A percentile compares a stretch with the other conserved stretches of the same genome.
Conservation (phyloP, 495 filamentous ascomycete species). For the Annulohypoxylon moriforme region DNA sequence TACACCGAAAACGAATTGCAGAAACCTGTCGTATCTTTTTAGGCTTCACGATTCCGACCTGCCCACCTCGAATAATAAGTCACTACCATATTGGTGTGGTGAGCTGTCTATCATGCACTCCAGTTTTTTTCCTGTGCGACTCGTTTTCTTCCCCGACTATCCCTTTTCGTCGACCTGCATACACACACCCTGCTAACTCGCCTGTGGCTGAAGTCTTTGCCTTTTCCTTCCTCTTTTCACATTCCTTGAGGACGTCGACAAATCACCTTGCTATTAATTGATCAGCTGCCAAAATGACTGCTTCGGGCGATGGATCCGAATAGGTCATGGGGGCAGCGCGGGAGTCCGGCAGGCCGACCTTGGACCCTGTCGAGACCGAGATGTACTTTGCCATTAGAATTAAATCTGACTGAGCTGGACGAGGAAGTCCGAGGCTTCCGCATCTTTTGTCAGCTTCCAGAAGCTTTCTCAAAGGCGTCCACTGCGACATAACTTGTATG, state of each 20-base stretch:
- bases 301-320: conserved; percentile 33
- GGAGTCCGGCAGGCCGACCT: conserved; percentile 27
- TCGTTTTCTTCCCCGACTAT: conserved; percentile 38
- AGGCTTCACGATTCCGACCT: conserved; percentile 30
- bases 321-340: conserved; percentile 37
- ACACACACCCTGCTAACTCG: conserved; percentile 28
- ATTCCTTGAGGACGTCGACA: conserved; percentile 16
- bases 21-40: conserved; percentile 2
- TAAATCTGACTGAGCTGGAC: conserved; percentile 26
- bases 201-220: conserved; percentile 38
- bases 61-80: conserved; percentile 32
- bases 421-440: conserved; percentile 35
- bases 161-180: conserved; percentile 48
- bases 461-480: conserved; percentile 40
- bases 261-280: conserved; percentile 40
- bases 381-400: conserved; percentile 1
- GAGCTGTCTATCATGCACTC: conserved; percentile 47
- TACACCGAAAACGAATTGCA: conserved; percentile 19
- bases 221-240: conserved; percentile 17
- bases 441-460: conserved; percentile 38
- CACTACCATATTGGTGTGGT: conserved; percentile 40
- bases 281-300: conserved; percentile 44
- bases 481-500: conserved; percentile 28
- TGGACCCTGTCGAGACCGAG: conserved; percentile 18
- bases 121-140: conserved; percentile 44